Percentiles rank a stretch among this genome's conserved stretches.
phyloP scores from a whole-genome alignment of 768 basidiomycete genomes.

The Hygrocybe coccinea region DNA sequence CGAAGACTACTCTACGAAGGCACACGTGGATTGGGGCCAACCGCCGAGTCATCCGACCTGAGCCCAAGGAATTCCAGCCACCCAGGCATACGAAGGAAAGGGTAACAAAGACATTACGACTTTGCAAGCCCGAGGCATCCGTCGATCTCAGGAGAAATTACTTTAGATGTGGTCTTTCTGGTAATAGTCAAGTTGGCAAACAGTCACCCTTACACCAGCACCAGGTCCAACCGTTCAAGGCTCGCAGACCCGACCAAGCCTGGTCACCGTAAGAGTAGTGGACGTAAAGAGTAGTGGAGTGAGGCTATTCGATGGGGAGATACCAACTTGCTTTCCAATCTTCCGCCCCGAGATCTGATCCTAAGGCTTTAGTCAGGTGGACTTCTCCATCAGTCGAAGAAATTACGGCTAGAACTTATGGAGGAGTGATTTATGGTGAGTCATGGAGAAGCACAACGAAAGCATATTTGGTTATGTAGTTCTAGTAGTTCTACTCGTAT shows the following conservation, averaged over 20 bases:
- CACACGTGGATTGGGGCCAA: no score
- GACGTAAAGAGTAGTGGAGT: constrained; percentile 29
- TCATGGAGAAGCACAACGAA: constrained; percentile 13
- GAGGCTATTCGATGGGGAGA: constrained; percentile 11
- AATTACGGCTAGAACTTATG: constrained; percentile 28
- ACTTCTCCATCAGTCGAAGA: constrained; percentile 27
- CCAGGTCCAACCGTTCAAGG: constrained; percentile 34
- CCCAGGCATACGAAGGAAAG: no score
- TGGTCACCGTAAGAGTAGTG: constrained; percentile 29
- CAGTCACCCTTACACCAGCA: constrained; percentile 37
- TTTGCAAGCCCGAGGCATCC: not conserved
- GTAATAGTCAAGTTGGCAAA: constrained; percentile 31
- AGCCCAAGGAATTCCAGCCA: constrained; percentile 10
- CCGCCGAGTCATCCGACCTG: no score
- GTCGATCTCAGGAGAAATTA: constrained; percentile 11
- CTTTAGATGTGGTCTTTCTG: constrained; percentile 17
- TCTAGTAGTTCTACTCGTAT: no score
- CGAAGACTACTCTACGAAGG: no score
- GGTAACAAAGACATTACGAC: no score
- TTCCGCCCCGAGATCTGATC: constrained; percentile 28
- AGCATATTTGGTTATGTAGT: no score
- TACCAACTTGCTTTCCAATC: constrained; percentile 1
- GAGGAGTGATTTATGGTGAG: constrained; percentile 23
- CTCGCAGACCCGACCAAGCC: constrained; percentile 32
- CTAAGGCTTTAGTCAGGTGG: constrained; percentile 18